phyloP scores from a whole-genome alignment of 2,329 filamentous ascomycete genomes.

The Nemania bipapillata region DNA sequence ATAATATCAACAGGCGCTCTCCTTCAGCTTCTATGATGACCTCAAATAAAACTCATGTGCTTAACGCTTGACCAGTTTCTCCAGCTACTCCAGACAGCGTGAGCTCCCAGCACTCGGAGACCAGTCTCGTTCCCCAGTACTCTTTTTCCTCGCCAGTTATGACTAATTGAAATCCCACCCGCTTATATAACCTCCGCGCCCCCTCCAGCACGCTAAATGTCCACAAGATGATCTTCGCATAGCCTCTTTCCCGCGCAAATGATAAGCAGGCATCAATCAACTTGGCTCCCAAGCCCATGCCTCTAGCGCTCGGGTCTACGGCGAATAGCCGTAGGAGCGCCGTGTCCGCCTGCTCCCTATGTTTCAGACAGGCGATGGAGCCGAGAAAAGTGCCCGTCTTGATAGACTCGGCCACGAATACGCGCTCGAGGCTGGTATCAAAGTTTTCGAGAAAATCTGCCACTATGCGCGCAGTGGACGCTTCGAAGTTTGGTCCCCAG shows the following conservation, averaged over 20 bases:
- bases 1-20: too few species aligned
- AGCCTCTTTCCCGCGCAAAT: slow-evolving; percentile 28
- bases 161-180: slow-evolving; percentile 26
- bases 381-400: slow-evolving; percentile 25
- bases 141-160: slow-evolving; percentile 13
- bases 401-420: slow-evolving; percentile 21
- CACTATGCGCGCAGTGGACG: slow-evolving; percentile 11
- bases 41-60: too few species aligned
- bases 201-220: slow-evolving; percentile 28
- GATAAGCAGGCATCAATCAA: slow-evolving; percentile 16
- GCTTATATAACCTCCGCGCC: slow-evolving; percentile 29
- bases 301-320: slow-evolving; percentile 24
- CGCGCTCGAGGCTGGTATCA: slow-evolving; percentile 21
- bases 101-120: slow-evolving; percentile 26
- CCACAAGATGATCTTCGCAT: slow-evolving; percentile 28
- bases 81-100: not conserved
- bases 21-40: too few species aligned
- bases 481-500: slow-evolving; percentile 24
- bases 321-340: slow-evolving; percentile 26
- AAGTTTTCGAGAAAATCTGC: slow-evolving; percentile 29
- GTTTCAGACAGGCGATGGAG: slow-evolving; percentile 24
- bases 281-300: slow-evolving; percentile 19
- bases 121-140: slow-evolving; percentile 17
- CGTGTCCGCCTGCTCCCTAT: slow-evolving; percentile 17
- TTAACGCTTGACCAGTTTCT: not conserved